Conservation (phyloP, 768 basidiomycete species). For the Amanita muscaria region DNA sequence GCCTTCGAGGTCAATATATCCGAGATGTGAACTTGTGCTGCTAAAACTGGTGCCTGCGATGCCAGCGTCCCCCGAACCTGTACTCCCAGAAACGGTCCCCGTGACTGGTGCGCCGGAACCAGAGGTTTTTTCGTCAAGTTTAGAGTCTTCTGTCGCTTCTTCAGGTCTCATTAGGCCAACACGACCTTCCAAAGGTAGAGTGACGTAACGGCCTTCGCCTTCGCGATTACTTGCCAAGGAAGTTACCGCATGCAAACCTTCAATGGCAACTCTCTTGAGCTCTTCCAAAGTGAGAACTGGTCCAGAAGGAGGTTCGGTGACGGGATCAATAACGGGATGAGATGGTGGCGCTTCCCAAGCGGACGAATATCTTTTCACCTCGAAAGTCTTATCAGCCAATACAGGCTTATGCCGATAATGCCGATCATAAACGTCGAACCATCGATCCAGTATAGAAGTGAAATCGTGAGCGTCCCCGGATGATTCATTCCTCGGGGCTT, state of each 20-base stretch:
- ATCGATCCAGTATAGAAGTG: constrained; percentile 74
- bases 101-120: no score
- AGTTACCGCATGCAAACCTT: constrained; percentile 37
- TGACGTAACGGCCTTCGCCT: constrained; percentile 67
- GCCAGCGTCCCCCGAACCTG: no score
- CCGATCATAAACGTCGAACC: constrained; percentile 86
- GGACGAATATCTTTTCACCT: constrained; percentile 58
- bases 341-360: constrained; percentile 54
- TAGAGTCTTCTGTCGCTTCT: constrained; percentile 13
- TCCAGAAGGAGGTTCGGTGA: constrained; percentile 16
- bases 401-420: constrained; percentile 62
- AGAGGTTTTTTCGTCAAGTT: constrained; percentile 10
- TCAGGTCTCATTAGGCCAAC: constrained; percentile 75
- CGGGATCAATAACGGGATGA: background rate
- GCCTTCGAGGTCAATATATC: no score
- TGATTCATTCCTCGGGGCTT: constrained; percentile 18
- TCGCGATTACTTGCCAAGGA: constrained; percentile 13
- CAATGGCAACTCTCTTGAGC: constrained; percentile 50
- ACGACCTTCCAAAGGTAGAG: constrained; percentile 80
- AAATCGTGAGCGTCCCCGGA: constrained; percentile 61
- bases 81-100: no score
- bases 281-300: constrained; percentile 51
- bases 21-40: no score
- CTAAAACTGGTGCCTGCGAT: no score
- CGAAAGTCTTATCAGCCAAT: constrained; percentile 40